Base-by-base conservation (phyloP, 768 basidiomycete species). In the Exidia glandulosa region DNA sequence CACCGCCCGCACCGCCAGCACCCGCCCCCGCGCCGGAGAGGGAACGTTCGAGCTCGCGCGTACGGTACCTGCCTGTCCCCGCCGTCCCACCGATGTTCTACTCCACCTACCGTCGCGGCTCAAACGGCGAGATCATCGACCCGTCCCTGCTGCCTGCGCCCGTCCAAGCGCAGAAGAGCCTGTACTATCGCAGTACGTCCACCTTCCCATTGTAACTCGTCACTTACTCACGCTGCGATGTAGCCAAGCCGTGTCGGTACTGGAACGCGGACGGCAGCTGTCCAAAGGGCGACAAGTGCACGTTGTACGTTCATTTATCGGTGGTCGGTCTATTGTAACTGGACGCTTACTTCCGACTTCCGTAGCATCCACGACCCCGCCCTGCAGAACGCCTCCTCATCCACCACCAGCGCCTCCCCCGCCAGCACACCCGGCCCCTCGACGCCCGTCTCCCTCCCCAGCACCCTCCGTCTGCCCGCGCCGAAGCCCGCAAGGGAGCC, bases 241-340 rank as follows among this genome's bases (percentile, higher is more conserved):
- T n/a, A n/a, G n/a, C 83, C 1, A 85, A 85, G 61, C 79, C 78
- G 30, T 86, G 84, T 69, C 82, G 79, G 66, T 85, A 80, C 66
- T 82, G 74, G 65, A 71, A 70, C 30, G 63, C 69, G 2, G 77
- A 74, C 33, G 76, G 74, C 19, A 69, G 70, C 29, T 86, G 84
- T 66, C 76, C 80, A 1, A 79, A 75, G 62, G 83, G 83, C 12
- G 74, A 73, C 58, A 73, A 70, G 23, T 86, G 84, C 62, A 84
- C 81, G 31, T 86, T 85, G 84, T 84, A 55, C 69, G 83, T 72
- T 29, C 25, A 23, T 13, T 54, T 14, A 10, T 6, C 36, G 19
- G 9, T 37, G 9, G 5, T 7, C 30, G 16, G 2, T 16, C 23
- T 36, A 47, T 34, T 31, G 4, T 55, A 47, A 54, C 32, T 56